Evolutionary conservation across 345 rosid species (phyloP), one percentile per base, ranked within the genome.

Genomic region (Dipteronia dyeriana): DNA sequence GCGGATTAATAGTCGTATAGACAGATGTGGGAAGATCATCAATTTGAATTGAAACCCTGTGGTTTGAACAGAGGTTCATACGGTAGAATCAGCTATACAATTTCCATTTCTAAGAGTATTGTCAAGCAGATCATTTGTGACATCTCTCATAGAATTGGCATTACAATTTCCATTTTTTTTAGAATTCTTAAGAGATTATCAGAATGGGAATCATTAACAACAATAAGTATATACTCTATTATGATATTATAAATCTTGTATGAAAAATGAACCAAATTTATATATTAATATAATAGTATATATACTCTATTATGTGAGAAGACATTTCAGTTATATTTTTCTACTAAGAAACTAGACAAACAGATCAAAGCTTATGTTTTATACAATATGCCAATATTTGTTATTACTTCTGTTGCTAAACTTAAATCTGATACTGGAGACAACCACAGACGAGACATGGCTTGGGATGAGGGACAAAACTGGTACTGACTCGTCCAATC

Each of bases 51-150:
- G 19, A 56, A 56, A 20, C 29, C 68, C 68, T 69, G 64, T 74
- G 38, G 54, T 26, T 73, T 53, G 41, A 62, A 61, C 45, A 63
- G 45, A 81, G 72, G 75, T 66, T 56, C 17, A 14, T 7, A 2
- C n/a, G n/a, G n/a, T n/a, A n/a, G n/a, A n/a, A n/a, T n/a, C n/a
- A n/a, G n/a, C n/a, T n/a, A n/a, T n/a, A n/a, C n/a, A n/a, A n/a
- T n/a, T n/a, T n/a, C n/a, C n/a, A n/a, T n/a, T n/a, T n/a, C 16
- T 10, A 19, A 4, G 19, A 16, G 14, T 34, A 34, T 34, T 20
- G 12, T 17, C 25, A 41, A 54, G 60, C 49, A 23, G 4, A 38
- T 41, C 68, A 45, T 74, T 26, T 39, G n/a, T 68, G 1, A 43
- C 9, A 17, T 63, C 2, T 59, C 23, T 59, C 63, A 20, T 57